Evolutionary conservation across 2,329 filamentous ascomycete species (phyloP).

Genomic region (Zymoseptoria ardabiliae): DNA sequence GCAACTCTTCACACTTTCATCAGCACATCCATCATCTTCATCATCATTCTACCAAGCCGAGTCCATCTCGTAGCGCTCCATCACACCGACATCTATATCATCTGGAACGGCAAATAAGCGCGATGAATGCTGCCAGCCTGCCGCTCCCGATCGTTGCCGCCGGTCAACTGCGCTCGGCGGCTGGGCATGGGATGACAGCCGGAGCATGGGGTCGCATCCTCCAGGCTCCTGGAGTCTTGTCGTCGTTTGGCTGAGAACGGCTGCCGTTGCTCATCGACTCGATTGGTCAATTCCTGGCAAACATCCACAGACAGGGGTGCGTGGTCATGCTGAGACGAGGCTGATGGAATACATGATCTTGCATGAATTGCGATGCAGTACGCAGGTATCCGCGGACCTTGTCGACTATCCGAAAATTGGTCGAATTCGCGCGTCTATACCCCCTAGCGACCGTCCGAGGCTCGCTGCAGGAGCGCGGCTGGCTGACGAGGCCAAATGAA

Average conservation of each 20-base stretch:
- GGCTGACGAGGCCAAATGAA: not conserved
- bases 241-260: not conserved
- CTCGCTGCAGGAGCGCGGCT: not conserved
- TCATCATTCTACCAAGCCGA: too few species aligned
- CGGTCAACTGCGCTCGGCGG: too few species aligned
- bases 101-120: too few species aligned
- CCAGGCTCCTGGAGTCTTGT: not conserved
- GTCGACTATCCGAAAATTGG: not conserved
- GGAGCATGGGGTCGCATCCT: not conserved
- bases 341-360: not conserved
- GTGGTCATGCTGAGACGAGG: not conserved
- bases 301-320: not conserved
- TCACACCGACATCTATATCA: too few species aligned
- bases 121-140: too few species aligned
- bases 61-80: too few species aligned
- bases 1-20: too few species aligned
- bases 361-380: not conserved
- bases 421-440: not conserved
- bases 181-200: not conserved
- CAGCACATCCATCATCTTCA: too few species aligned
- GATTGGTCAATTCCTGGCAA: not conserved
- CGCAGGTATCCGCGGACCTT: not conserved
- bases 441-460: not conserved
- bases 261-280: not conserved
- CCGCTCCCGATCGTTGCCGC: too few species aligned